Conservation (phyloP, 1,284 basidiomycete species). For the Cutaneotrichosporon curvatum region DNA sequence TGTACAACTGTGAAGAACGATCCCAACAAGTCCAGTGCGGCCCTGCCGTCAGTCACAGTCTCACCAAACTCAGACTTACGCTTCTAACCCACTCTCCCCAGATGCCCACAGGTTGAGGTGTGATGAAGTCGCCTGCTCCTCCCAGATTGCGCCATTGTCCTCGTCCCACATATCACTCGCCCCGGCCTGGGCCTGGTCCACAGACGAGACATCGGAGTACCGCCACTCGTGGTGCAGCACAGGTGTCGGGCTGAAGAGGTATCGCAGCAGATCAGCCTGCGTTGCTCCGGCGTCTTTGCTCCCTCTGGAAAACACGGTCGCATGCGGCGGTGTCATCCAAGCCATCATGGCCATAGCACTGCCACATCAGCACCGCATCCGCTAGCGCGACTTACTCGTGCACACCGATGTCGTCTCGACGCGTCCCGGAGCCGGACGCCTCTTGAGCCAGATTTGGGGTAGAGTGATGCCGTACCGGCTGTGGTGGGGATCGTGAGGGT, state of each 20-base stretch:
- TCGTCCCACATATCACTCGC: conserved; percentile 38
- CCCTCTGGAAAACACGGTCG: neutral
- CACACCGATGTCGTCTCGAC: neutral
- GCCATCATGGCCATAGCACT: conserved; percentile 14
- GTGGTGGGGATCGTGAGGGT: no score
- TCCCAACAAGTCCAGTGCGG: conserved; percentile 74
- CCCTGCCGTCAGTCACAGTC: neutral
- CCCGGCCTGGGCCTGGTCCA: conserved; percentile 21
- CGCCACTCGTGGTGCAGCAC: conserved; percentile 30
- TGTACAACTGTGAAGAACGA: conserved; percentile 67
- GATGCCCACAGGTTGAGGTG: conserved; percentile 24
- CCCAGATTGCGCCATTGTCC: conserved; percentile 27
- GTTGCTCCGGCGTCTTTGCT: neutral
- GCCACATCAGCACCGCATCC: conserved; percentile 2
- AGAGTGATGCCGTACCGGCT: no score
- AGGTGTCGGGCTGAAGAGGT: conserved; percentile 38
- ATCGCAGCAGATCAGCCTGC: conserved; percentile 35
- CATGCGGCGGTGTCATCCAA: conserved; percentile 5
- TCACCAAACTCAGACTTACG: conserved; percentile 14
- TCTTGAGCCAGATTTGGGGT: no score
- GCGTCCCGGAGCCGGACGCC: no score
- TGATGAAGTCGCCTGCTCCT: conserved; percentile 30
- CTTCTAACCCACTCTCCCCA: conserved; percentile 17
- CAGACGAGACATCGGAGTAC: conserved; percentile 35
- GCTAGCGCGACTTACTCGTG: conserved; percentile 3